Evolutionary conservation across 257 asterid genomes (phyloP).

Genomic region (Solanum rostratum): DNA sequence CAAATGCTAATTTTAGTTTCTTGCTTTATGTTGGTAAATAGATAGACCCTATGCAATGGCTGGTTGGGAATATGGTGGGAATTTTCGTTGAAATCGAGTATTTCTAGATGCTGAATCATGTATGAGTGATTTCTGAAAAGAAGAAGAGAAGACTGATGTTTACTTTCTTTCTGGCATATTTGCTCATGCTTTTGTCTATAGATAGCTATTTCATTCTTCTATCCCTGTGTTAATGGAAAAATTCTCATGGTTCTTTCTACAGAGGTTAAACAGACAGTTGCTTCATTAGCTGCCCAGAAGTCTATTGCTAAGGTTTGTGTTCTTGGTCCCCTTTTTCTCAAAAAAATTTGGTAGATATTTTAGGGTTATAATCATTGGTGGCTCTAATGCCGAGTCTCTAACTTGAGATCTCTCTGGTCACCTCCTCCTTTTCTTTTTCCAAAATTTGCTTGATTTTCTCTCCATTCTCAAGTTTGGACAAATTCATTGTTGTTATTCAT

Average conservation of each 20-base stretch:
- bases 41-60: background rate
- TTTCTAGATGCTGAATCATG: background rate
- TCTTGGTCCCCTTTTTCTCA: background rate
- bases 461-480: background rate
- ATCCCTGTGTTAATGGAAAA: background rate
- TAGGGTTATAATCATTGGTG: background rate
- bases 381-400: background rate
- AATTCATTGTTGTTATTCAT: background rate
- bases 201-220: background rate
- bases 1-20: background rate
- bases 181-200: background rate
- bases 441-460: background rate
- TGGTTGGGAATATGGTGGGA: background rate
- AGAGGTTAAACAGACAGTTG: constrained; percentile 56
- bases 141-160: background rate
- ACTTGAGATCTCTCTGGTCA: background rate
- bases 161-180: background rate
- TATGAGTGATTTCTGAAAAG: background rate
- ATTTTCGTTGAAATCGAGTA: background rate
- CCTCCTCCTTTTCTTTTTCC: background rate
- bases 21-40: background rate
- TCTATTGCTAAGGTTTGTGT: constrained; percentile 50
- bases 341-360: background rate
- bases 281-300: constrained; percentile 23
- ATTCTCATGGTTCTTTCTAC: constrained; percentile 3